These are phyloP conservation scores for Mercurialis annua DNA, from an alignment of 345 rosid genomes.

Conservation along the genomic window DNA sequence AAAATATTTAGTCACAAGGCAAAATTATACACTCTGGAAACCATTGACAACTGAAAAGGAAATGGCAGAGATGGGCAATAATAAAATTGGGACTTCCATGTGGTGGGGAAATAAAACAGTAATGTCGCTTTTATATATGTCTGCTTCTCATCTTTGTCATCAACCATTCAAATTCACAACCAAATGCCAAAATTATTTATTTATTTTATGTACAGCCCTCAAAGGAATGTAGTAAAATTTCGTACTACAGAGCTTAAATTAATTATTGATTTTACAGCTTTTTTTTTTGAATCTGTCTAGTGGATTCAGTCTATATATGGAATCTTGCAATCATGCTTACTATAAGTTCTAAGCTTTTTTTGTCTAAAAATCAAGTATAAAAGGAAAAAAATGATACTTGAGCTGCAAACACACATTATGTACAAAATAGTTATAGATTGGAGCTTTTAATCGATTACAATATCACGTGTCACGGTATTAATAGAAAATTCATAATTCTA, in stretches of 20 bases:
- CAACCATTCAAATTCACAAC: slow-evolving; percentile 16
- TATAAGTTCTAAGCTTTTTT: neutral
- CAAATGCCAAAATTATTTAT: slow-evolving; percentile 13
- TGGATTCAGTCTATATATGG: neutral
- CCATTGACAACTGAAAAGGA: slow-evolving; percentile 25
- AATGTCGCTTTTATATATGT: slow-evolving; percentile 34
- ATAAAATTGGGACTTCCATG: slow-evolving; percentile 28
- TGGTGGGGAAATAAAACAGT: slow-evolving; percentile 34
- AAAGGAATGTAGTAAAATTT: slow-evolving; percentile 4
- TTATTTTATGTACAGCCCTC: slow-evolving; percentile 28
- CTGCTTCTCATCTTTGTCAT: slow-evolving; percentile 8
- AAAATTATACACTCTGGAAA: neutral
- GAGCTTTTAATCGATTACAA: too few species aligned
- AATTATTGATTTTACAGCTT: neutral
- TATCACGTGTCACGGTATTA: too few species aligned
- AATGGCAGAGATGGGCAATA: slow-evolving; percentile 35
- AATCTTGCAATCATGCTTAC: neutral
- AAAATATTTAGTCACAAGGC: neutral
- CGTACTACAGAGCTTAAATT: neutral
- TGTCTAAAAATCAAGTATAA: neutral
- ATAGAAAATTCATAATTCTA: too few species aligned
- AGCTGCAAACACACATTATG: too few species aligned
- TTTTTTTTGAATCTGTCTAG: neutral
- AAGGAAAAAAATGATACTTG: too few species aligned
- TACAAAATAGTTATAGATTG: too few species aligned